Percentiles rank a stretch among this genome's conserved stretches.
Evolutionary conservation across 2,329 filamentous ascomycete species (phyloP).

Genomic region (Fusarium sp.): DNA sequence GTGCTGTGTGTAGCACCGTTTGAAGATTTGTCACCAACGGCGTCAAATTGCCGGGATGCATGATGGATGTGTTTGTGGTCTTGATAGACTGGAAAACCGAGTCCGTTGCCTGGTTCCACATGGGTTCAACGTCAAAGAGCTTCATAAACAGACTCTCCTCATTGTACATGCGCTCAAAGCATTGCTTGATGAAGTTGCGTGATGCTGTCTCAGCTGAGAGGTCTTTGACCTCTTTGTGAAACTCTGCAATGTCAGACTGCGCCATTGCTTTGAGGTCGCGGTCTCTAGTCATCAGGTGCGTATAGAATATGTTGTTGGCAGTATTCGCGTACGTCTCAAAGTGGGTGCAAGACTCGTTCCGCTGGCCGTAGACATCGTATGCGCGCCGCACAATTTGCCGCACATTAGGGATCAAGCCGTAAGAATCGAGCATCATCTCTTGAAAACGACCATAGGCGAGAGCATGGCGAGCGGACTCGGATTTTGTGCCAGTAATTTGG

Average conservation of each 20-base stretch:
- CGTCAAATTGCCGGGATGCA: slow-evolving; percentile 65
- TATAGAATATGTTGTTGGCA: slow-evolving; percentile 64
- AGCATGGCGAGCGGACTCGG: slow-evolving; percentile 69
- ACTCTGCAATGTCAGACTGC: slow-evolving; percentile 66
- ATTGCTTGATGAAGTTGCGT: slow-evolving; percentile 70
- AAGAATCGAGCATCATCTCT: slow-evolving; percentile 68
- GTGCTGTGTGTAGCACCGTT: slow-evolving; percentile 58
- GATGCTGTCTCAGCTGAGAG: slow-evolving; percentile 65
- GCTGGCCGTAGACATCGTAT: slow-evolving; percentile 64
- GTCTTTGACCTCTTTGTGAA: slow-evolving; percentile 63
- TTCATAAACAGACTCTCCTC: slow-evolving; percentile 65
- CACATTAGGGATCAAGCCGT: slow-evolving; percentile 66
- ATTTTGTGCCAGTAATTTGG: slow-evolving; percentile 66
- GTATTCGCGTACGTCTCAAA: slow-evolving; percentile 66
- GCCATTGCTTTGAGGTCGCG: slow-evolving; percentile 64
- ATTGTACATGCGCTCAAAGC: slow-evolving; percentile 67
- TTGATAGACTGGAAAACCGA: slow-evolving; percentile 66
- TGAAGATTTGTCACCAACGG: slow-evolving; percentile 65
- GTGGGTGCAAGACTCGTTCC: slow-evolving; percentile 55
- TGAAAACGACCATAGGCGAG: slow-evolving; percentile 71
- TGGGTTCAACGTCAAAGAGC: slow-evolving; percentile 67
- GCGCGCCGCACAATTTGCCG: slow-evolving; percentile 63
- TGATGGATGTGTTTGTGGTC: slow-evolving; percentile 61
- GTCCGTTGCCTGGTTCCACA: slow-evolving; percentile 61
- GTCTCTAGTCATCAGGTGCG: slow-evolving; percentile 65